Evolutionary conservation across 2,329 filamentous ascomycete species (phyloP).

Genomic region (Cercospora beticola): DNA sequence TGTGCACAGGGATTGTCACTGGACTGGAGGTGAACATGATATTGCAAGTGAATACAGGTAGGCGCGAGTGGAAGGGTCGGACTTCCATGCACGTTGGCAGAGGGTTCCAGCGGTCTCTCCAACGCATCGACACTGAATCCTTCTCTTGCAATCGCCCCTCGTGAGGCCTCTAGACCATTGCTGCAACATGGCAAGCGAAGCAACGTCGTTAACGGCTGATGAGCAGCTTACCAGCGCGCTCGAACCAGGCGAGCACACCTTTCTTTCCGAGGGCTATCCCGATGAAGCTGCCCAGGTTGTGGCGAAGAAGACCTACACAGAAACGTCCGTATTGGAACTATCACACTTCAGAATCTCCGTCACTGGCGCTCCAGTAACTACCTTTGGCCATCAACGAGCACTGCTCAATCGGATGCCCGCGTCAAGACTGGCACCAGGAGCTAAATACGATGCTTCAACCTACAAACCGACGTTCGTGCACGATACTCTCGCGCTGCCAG

Average conservation of each 20-base stretch:
- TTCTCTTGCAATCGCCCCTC: background rate
- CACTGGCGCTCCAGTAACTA: background rate
- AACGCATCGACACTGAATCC: background rate
- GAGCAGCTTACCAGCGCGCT: background rate
- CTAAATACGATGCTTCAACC: constrained; percentile 45
- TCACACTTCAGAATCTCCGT: background rate
- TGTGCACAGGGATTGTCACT: background rate
- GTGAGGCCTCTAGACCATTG: background rate
- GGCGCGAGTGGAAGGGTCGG: background rate
- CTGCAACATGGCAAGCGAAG: background rate
- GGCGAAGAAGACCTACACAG: background rate
- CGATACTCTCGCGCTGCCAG: constrained; percentile 53
- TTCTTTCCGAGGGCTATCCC: background rate
- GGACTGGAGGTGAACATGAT: background rate
- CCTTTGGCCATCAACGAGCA: constrained; percentile 29
- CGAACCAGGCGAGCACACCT: background rate
- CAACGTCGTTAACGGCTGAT: background rate
- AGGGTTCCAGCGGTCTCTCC: background rate
- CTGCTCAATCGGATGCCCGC: constrained; percentile 39
- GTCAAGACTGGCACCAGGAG: constrained; percentile 47
- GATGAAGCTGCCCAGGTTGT: background rate
- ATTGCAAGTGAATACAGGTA: background rate
- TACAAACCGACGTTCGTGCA: constrained; percentile 56
- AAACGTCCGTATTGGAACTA: background rate
- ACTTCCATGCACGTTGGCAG: background rate